Evolutionary conservation across 305 asterid species (phyloP).

Genomic region (Caryopteris hybrid): DNA sequence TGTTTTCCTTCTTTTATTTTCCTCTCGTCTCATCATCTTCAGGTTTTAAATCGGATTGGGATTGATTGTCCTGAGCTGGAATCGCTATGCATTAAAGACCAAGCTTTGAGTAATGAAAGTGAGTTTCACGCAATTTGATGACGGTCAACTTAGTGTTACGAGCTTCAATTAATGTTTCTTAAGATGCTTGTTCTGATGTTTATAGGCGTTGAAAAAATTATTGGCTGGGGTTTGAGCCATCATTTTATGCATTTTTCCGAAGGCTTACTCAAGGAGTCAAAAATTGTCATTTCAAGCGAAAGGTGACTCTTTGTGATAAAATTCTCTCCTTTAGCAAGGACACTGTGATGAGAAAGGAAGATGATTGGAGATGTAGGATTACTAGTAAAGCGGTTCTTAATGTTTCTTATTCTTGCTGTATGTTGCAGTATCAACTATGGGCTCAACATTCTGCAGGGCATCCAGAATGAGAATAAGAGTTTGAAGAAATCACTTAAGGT

Average conservation of each 20-base stretch:
- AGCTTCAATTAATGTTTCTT: conserved; percentile 20
- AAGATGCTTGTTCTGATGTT: conserved; percentile 22
- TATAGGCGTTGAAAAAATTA: conserved; percentile 63
- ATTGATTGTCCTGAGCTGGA: conserved; percentile 72
- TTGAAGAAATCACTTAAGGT: conserved; percentile 73
- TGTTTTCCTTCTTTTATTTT: not conserved
- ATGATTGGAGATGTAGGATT: conserved; percentile 1
- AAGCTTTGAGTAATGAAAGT: conserved; percentile 83
- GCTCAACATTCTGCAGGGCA: conserved; percentile 56
- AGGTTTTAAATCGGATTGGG: conserved; percentile 70
- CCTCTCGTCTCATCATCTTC: conserved; percentile 21
- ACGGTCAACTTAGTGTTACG: conserved; percentile 11
- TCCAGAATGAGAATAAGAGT: conserved; percentile 78
- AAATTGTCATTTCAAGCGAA: conserved; percentile 56
- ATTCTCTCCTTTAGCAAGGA: conserved; percentile 4
- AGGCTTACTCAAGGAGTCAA: conserved; percentile 37
- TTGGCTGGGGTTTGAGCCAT: conserved; percentile 87
- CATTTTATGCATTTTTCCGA: conserved; percentile 67
- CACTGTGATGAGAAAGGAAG: not conserved
- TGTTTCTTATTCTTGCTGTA: conserved; percentile 10
- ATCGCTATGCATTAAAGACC: conserved; percentile 65
- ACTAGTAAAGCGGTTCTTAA: conserved; percentile 20
- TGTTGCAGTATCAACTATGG: conserved; percentile 62
- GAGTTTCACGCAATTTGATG: conserved; percentile 25
- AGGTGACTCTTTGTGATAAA: conserved; percentile 36